Evolutionary conservation across 2,329 filamentous ascomycete species (phyloP).

Genomic region (Aspergillus pseudoglaucus): DNA sequence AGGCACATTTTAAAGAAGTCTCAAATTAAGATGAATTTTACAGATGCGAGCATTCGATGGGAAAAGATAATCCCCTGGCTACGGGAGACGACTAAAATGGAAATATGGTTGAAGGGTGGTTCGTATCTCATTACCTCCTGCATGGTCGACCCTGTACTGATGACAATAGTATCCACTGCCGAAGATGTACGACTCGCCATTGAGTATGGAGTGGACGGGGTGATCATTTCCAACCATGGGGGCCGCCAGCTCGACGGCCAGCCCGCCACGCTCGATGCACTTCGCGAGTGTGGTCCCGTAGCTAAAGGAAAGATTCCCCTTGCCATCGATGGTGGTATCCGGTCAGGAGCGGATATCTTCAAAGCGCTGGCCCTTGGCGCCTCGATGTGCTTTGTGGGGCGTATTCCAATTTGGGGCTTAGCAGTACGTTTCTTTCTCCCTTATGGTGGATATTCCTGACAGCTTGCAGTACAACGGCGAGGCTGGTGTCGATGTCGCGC

Average conservation of each 20-base stretch:
- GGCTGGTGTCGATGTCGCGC: slow-evolving; percentile 18
- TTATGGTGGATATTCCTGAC: neutral
- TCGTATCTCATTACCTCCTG: slow-evolving; percentile 10
- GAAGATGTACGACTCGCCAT: slow-evolving; percentile 25
- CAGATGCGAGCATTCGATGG: slow-evolving; percentile 38
- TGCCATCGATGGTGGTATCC: slow-evolving; percentile 23
- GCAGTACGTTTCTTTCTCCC: slow-evolving; percentile 13
- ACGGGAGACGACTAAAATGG: slow-evolving; percentile 38
- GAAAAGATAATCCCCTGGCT: slow-evolving; percentile 43
- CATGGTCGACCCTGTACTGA: neutral
- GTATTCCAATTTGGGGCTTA: slow-evolving; percentile 23
- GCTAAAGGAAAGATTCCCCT: slow-evolving; percentile 20
- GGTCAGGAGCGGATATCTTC: slow-evolving; percentile 22
- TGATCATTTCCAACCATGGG: slow-evolving; percentile 30
- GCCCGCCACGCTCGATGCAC: slow-evolving; percentile 25
- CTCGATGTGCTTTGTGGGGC: slow-evolving; percentile 16
- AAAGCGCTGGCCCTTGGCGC: slow-evolving; percentile 24
- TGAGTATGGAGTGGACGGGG: slow-evolving; percentile 22
- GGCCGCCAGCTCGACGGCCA: slow-evolving; percentile 26
- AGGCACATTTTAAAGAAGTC: neutral
- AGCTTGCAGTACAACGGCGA: slow-evolving; percentile 15
- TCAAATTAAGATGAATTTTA: neutral
- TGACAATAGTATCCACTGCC: slow-evolving; percentile 10
- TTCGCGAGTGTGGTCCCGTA: slow-evolving; percentile 14
- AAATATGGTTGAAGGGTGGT: slow-evolving; percentile 21